Base-by-base conservation (phyloP, 257 asterid genomes). In the Linderniella brevidens region DNA sequence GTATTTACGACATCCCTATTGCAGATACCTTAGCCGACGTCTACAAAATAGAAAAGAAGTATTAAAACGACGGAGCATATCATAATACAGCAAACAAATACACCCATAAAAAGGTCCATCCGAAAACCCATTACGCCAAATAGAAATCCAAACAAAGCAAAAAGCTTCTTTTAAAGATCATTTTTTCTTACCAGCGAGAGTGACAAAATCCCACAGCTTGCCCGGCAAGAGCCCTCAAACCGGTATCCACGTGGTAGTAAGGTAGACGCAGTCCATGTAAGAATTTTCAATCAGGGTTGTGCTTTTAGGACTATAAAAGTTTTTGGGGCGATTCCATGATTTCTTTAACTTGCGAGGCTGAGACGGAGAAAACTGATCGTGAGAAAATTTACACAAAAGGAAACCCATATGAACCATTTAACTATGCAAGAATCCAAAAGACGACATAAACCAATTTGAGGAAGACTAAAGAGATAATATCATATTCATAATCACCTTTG, bases 1-100 rank as follows among this genome's bases (percentile, higher is more conserved):
- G 55, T 72, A 64, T 46, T 52, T 46, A 10, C 95, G 92, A 44
- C 97, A 87, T 12, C 84, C 97, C 13, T 59, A 67, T 1, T 93
- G 90, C 14, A 87, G 84, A 13, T 95, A 80, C 95, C 97, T 10
- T 95, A 93, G 15, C 97, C 97, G n/a, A 83, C 97, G 49, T 87
- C 97, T 87, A 19, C 40, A 2, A 6, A 62, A 50, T 42, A 35
- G n/a, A 16, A 29, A 20, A 35, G n/a, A 29, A 41, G 47, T 49
- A 29, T 35, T 13, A 9, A 15, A 51, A 35, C 43, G 40, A 29
- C 39, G n/a, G n/a, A n/a, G n/a, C n/a, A n/a, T 20, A 42, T 40
- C n/a, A n/a, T n/a, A n/a, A n/a, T 14, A 13, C 36, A 17, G 11
- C 5, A 9, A 19, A 48, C 48, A 15, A 18, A 13, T 4, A 32